Percentiles rank a stretch among this genome's conserved stretches.
These are phyloP conservation scores for Mallotus repandus DNA, from an alignment of 441 rosid species.

Conservation along the genomic window DNA sequence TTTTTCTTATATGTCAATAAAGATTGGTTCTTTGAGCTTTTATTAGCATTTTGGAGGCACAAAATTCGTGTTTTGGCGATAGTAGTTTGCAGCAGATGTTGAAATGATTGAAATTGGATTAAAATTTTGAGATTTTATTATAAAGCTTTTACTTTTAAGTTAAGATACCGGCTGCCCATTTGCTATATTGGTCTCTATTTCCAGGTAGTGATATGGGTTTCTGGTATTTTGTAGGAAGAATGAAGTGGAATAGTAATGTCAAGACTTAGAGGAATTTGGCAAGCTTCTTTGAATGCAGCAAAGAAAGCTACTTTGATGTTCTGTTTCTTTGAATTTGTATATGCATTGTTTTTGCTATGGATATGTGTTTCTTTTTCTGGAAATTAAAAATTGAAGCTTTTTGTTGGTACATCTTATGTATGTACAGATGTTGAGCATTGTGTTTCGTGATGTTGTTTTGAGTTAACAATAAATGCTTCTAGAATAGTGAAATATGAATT, in stretches of 20 bases:
- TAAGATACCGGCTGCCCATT: background rate
- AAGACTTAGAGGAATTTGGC: slow-evolving; percentile 58
- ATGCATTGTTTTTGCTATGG: too few species aligned
- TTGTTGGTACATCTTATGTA: too few species aligned
- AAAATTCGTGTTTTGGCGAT: background rate
- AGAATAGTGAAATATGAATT: too few species aligned
- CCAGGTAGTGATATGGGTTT: background rate
- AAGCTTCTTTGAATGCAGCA: slow-evolving; percentile 72
- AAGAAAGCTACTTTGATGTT: too few species aligned
- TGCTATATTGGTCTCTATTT: background rate
- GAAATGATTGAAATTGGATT: too few species aligned
- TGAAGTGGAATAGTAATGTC: slow-evolving; percentile 44
- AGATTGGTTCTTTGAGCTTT: background rate
- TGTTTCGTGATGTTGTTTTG: too few species aligned
- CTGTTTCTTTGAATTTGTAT: too few species aligned
- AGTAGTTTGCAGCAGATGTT: background rate
- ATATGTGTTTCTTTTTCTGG: too few species aligned
- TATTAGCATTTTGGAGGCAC: too few species aligned
- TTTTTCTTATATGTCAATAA: background rate
- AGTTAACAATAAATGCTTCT: too few species aligned
- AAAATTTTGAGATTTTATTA: background rate
- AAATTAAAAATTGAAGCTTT: too few species aligned
- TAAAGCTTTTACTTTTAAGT: background rate
- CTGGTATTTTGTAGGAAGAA: background rate
- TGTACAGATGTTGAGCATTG: too few species aligned